These are phyloP conservation scores for Pholiota conissans DNA, from an alignment of 768 basidiomycete species.

Conservation along the genomic window DNA sequence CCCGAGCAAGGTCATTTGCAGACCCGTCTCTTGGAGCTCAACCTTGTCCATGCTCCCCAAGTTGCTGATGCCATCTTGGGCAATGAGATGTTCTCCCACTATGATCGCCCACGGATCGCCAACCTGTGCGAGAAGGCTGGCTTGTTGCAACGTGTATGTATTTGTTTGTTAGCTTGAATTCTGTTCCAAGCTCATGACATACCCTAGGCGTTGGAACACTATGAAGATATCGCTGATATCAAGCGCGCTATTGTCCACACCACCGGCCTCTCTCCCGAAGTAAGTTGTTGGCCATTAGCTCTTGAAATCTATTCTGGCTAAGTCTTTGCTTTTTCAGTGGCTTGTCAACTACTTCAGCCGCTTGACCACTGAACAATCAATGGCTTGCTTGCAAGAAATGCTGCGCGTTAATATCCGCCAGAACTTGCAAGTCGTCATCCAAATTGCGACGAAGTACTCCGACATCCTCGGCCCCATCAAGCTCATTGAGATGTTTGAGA, in stretches of 20 bases:
- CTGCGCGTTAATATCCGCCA: slow-evolving; percentile 94
- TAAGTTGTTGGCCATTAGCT: slow-evolving; percentile 34
- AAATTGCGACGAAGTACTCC: slow-evolving; percentile 98
- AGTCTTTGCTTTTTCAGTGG: slow-evolving; percentile 57
- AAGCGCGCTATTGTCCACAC: slow-evolving; percentile 97
- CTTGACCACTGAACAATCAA: slow-evolving; percentile 95
- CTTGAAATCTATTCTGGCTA: slow-evolving; percentile 4
- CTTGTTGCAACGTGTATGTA: slow-evolving; percentile 81
- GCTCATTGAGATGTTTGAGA: slow-evolving; percentile 97
- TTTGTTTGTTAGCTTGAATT: background rate
- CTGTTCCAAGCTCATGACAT: slow-evolving; percentile 10
- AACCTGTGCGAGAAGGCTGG: slow-evolving; percentile 99
- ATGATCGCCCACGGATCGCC: slow-evolving; percentile 94
- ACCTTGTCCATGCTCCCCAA: slow-evolving; percentile 94
- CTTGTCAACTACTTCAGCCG: slow-evolving; percentile 96
- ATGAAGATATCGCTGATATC: slow-evolving; percentile 97
- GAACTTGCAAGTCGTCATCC: slow-evolving; percentile 94
- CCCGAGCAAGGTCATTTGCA: slow-evolving; percentile 96
- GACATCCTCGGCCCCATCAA: slow-evolving; percentile 97
- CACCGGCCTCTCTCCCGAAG: slow-evolving; percentile 79
- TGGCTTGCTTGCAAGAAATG: slow-evolving; percentile 97
- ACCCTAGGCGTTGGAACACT: slow-evolving; percentile 91
- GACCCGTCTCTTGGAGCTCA: slow-evolving; percentile 97
- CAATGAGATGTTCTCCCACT: slow-evolving; percentile 98
- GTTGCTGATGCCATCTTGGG: slow-evolving; percentile 98